Base-by-base conservation (phyloP, 2,329 filamentous ascomycete genomes). In the Tolypocladium guangdongense region DNA sequence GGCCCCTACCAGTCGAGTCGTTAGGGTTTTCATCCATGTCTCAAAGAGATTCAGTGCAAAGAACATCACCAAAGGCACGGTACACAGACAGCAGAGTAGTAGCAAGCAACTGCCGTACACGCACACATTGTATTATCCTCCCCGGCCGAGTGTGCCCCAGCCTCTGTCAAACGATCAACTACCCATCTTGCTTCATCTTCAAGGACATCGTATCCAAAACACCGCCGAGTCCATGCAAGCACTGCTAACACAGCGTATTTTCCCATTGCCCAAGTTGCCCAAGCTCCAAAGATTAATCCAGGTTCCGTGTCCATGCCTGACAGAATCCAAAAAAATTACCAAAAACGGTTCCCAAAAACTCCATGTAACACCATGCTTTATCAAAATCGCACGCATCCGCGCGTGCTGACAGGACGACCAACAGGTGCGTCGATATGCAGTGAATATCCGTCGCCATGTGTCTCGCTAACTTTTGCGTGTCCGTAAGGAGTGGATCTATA, bases 401-500 rank as follows among this genome's bases (percentile, higher is more conserved):
- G 43, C 50, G 49, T 48, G 53, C 36, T 24, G 18, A 46, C 18
- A 24, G 27, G 43, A 46, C 18, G 16, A 38, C 48, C 22, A 38
- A n/a, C 20, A 38, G 49, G 24, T 27, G 36, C 35, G 20, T 48
- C 45, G 52, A 45, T 47, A 49, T 50, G 35, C 49, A 41, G 30
- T 20, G 14, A 33, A 45, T 22, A 41, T 47, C 46, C 38, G 38
- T 51, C 55, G 51, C 54, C 56, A 52, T 47, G 49, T 52, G 16
- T 53, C 51, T 54, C 56, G 46, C 52, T 33, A 45, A 51, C 39
- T 24, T 37, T 50, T 51, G 39, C 54, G 33, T 48, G 32, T 57
- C 56, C 56, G 51, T 52, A 58, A 52, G 56, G 56, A 56, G 54
- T 56, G 56, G 33, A 51, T 56, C 63, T 71, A 66, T 71, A 73